Conservation (phyloP, 148 eudicot genomes). For the Rhododendron henanense region DNA sequence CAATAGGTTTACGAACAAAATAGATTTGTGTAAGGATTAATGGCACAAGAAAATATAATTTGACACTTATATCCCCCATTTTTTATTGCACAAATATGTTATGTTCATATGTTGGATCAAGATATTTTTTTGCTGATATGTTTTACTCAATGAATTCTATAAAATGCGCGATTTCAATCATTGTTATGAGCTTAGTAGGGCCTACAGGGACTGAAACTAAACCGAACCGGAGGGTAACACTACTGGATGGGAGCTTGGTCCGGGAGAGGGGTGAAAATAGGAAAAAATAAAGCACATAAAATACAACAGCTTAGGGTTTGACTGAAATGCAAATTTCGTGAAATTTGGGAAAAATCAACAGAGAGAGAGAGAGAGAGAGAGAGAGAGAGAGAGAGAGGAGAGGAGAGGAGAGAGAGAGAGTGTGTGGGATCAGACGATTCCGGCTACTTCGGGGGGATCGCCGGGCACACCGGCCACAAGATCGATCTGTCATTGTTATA, state of each 20-base stretch:
- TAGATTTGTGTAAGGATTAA: too few species aligned
- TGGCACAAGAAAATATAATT: too few species aligned
- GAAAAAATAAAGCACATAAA: background rate
- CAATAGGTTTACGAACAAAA: too few species aligned
- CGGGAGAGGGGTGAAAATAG: background rate
- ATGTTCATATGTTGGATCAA: background rate
- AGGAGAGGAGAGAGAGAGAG: conserved; percentile 1
- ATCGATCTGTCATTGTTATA: conserved; percentile 22
- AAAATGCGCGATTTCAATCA: too few species aligned
- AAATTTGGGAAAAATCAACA: background rate
- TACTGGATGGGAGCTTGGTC: background rate
- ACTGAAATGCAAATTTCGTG: conserved; percentile 21
- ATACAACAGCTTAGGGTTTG: conserved; percentile 22
- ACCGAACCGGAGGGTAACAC: background rate
- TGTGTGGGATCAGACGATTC: conserved; percentile 8
- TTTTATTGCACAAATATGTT: too few species aligned
- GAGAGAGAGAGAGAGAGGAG: background rate
- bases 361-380: conserved; percentile 1
- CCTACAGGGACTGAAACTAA: background rate
- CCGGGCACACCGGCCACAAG: conserved; percentile 18
- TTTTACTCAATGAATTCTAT: too few species aligned
- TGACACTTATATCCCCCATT: background rate
- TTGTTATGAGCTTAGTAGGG: too few species aligned
- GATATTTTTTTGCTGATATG: too few species aligned
- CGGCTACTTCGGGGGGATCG: conserved; percentile 24